A percentile compares a stretch with the other conserved stretches of the same genome.
Evolutionary conservation across 225 moss, liverwort and hornwort species (phyloP).

Genomic region (Pseudoscleropodium purum): DNA sequence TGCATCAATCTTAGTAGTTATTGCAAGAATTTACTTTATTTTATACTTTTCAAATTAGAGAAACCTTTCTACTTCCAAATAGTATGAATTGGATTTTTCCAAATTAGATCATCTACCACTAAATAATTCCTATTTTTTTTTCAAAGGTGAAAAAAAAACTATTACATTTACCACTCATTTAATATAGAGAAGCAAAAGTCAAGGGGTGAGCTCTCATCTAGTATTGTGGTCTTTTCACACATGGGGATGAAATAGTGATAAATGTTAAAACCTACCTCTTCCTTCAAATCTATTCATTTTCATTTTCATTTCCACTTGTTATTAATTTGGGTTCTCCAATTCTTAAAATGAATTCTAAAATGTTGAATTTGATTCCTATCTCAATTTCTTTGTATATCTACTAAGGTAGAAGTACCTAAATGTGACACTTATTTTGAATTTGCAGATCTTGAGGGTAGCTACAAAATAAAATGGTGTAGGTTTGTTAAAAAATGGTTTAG

Average conservation of each 20-base stretch:
- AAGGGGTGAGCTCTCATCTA: neutral
- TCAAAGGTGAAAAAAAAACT: neutral
- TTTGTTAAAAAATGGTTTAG: too few relatives aligned
- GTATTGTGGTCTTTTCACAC: neutral
- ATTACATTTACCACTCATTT: neutral
- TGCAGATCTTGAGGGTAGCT: too few relatives aligned
- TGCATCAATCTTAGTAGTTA: neutral
- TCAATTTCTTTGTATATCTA: accelerated
- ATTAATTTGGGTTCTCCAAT: neutral
- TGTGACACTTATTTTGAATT: too few relatives aligned
- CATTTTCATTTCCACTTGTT: too few relatives aligned
- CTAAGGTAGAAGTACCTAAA: too few relatives aligned
- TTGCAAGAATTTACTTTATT: neutral
- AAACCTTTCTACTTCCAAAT: neutral
- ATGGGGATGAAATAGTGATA: neutral
- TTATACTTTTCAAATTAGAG: neutral
- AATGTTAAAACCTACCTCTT: neutral
- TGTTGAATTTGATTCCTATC: neutral
- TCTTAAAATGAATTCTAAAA: neutral
- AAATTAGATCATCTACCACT: neutral
- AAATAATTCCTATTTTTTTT: neutral
- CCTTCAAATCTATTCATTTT: neutral
- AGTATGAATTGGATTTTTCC: neutral
- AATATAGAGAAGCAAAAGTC: neutral
- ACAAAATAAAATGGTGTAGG: too few relatives aligned